Evolutionary conservation across 495 filamentous ascomycete genomes (phyloP), one percentile per base, ranked within the genome.

Genomic region (Penicillium egyptiacum): DNA sequence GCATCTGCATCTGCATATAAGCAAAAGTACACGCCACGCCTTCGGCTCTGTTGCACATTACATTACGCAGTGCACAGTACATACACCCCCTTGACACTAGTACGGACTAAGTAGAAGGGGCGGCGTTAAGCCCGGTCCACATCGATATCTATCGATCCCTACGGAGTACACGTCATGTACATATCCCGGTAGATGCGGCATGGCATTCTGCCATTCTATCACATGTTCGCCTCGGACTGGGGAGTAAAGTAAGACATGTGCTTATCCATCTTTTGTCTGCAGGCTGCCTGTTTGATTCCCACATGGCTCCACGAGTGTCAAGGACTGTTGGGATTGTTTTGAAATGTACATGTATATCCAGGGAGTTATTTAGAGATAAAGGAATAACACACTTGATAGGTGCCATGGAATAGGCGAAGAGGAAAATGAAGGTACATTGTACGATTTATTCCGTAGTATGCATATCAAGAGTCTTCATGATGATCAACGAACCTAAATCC

Each of bases 251-350:
- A 42, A 42, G 50, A 53, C 37, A 53, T 53, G 50, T 26, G 39
- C 17, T 22, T 53, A 53, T 40, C 50, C 50, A 39, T 31, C 33
- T 16, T 26, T 37, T 50, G 26, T 7, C 31, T 47, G 43, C 53
- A 28, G 31, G 28, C 47, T 55, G 23, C 53, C 53, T 40, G 41
- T n/a, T 23, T 14, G 42, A 23, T 35, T 46, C 16, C 53, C 53
- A 55, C 53, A 55, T 55, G 53, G 53, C n/a, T 55, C 31, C 53
- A 47, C 33, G 53, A n/a, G 52, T 14, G 19, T 46, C 42, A 31
- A 43, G 53, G n/a, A n/a, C n/a, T n/a, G n/a, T n/a, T n/a, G n/a
- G n/a, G n/a, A n/a, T n/a, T n/a, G n/a, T n/a, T n/a, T n/a, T n/a
- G n/a, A n/a, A 43, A 9, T 23, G 16, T 4, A 11, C 4, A 5